These are phyloP conservation scores for Penicillium sclerotigenum DNA, from an alignment of 2,329 filamentous ascomycete genomes.

Conservation along the genomic window DNA sequence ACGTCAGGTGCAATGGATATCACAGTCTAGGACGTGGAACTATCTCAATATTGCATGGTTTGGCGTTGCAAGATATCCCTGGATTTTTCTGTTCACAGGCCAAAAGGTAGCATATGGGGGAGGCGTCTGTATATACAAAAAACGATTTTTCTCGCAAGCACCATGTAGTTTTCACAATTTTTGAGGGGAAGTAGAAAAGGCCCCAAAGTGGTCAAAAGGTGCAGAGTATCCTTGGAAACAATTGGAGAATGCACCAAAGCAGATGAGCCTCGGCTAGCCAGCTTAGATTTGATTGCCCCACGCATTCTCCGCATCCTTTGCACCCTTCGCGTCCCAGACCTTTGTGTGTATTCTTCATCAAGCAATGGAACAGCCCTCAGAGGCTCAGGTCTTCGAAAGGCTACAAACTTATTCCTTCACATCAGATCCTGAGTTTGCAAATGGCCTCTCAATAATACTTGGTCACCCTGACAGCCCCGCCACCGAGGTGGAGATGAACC, in stretches of 20 bases:
- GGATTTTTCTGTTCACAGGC: background rate
- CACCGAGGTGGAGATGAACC: conserved; percentile 38
- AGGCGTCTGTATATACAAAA: background rate
- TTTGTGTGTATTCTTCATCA: conserved; percentile 2
- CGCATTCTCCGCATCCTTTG: conserved; percentile 5
- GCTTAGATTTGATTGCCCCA: conserved; percentile 8
- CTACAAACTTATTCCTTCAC: conserved; percentile 42
- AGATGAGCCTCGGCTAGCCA: conserved; percentile 13
- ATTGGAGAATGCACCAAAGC: background rate
- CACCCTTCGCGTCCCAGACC: background rate
- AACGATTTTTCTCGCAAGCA: background rate
- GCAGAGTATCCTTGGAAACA: background rate
- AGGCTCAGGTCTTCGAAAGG: conserved; percentile 26
- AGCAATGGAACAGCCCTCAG: conserved; percentile 7
- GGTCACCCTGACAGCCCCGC: conserved; percentile 41
- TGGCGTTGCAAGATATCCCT: conserved; percentile 13
- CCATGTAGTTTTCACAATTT: background rate
- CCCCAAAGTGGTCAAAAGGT: background rate
- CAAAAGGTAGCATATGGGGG: background rate
- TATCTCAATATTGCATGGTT: conserved; percentile 9
- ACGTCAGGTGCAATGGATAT: conserved; percentile 37
- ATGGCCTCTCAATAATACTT: conserved; percentile 48
- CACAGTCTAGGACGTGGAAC: conserved; percentile 14
- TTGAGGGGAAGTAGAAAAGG: background rate
- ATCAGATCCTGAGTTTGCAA: conserved; percentile 45